Conservation (phyloP, 169 alveolate species). For the Eimeria falciformis region DNA sequence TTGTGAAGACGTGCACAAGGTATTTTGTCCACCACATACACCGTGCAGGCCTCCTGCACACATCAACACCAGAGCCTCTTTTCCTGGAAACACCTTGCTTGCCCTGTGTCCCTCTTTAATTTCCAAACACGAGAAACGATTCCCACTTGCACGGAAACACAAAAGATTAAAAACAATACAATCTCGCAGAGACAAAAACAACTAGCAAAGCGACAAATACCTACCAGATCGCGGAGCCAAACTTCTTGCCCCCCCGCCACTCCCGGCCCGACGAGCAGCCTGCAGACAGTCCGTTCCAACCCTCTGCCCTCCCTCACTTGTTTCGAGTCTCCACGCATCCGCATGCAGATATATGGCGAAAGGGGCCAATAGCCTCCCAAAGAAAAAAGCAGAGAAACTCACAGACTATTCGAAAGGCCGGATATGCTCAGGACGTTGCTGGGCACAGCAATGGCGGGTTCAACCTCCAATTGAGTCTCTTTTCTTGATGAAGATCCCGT, state of each 20-base stretch:
- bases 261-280: conserved; percentile 21
- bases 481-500: neutral
- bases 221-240: conserved; percentile 13
- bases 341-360: neutral
- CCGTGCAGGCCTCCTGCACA: conserved; percentile 28
- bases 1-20: conserved; percentile 17
- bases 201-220: neutral
- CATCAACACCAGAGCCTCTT: too few relatives aligned
- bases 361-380: neutral
- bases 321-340: neutral
- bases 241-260: conserved; percentile 25
- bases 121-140: neutral
- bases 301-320: neutral
- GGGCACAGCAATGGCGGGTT: neutral
- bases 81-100: too few relatives aligned
- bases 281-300: neutral
- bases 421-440: neutral
- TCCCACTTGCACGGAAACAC: neutral
- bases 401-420: neutral
- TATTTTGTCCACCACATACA: neutral
- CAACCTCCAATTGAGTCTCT: neutral
- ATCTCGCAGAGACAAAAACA: too few relatives aligned
- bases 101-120: too few relatives aligned
- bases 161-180: too few relatives aligned
- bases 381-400: neutral